Conservation (phyloP, 2,329 filamentous ascomycete species). For the Colletotrichum truncatum region DNA sequence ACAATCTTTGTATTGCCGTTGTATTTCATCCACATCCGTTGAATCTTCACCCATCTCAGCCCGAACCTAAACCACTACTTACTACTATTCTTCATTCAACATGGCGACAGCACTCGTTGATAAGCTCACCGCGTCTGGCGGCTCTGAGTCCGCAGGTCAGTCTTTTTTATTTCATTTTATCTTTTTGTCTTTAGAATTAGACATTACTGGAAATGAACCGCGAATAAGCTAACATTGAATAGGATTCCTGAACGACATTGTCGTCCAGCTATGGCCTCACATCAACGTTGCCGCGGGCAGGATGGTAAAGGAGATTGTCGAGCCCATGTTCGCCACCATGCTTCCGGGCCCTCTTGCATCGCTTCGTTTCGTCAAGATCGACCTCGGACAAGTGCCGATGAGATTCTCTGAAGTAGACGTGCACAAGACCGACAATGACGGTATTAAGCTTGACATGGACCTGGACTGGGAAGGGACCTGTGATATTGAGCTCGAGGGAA, state of each 20-base stretch:
- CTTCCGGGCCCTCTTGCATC: constrained; percentile 53
- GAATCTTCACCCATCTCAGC: background rate
- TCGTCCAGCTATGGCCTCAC: constrained; percentile 58
- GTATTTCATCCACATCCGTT: background rate
- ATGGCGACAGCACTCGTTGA: constrained; percentile 46
- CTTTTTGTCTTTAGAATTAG: too few species aligned
- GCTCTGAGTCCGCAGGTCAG: constrained; percentile 48
- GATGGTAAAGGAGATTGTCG: constrained; percentile 56
- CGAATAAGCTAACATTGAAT: background rate
- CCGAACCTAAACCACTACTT: background rate
- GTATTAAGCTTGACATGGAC: constrained; percentile 59
- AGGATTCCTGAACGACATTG: constrained; percentile 58
- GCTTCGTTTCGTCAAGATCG: constrained; percentile 54
- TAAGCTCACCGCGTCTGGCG: constrained; percentile 49
- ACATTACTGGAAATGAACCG: too few species aligned
- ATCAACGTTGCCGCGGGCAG: constrained; percentile 52
- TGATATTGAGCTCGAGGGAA: constrained; percentile 56
- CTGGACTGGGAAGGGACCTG: constrained; percentile 54
- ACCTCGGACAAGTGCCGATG: constrained; percentile 52
- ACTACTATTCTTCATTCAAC: background rate
- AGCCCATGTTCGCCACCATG: constrained; percentile 56
- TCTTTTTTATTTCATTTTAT: background rate
- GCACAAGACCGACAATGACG: constrained; percentile 51
- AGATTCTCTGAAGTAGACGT: constrained; percentile 51
- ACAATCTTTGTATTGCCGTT: background rate